Conservation (phyloP, 768 basidiomycete genomes). For the Daedaleopsis sinensis region DNA sequence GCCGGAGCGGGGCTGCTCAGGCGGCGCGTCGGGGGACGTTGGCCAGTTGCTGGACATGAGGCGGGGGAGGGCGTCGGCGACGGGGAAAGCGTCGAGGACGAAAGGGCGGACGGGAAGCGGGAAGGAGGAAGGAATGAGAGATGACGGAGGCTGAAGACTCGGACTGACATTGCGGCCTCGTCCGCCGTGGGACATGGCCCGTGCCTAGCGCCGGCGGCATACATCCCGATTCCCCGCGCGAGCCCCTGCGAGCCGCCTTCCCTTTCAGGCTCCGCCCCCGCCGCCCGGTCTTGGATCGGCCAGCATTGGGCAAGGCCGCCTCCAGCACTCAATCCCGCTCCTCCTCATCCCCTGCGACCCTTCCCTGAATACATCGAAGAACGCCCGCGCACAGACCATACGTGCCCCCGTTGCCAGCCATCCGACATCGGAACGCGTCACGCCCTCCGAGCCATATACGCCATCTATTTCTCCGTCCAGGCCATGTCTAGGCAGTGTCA, state of each 20-base stretch:
- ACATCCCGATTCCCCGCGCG: conserved; percentile 7
- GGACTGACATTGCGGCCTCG: conserved; percentile 1
- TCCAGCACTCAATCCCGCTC: no score
- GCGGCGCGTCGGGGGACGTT: conserved; percentile 20
- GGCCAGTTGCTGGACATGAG: conserved; percentile 14
- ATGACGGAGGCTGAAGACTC: neutral
- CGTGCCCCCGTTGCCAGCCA: neutral
- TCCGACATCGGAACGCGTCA: no score
- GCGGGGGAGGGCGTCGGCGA: neutral
- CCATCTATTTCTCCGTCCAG: no score
- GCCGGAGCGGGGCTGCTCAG: conserved; percentile 18
- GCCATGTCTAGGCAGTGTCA: no score
- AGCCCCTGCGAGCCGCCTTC: conserved; percentile 9
- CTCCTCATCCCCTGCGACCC: neutral
- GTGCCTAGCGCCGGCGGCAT: conserved; percentile 23
- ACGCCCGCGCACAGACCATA: neutral
- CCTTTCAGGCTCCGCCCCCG: conserved; percentile 30
- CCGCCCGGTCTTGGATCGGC: conserved; percentile 12
- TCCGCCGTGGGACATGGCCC: conserved; percentile 18
- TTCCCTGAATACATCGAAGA: neutral
- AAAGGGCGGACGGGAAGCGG: neutral
- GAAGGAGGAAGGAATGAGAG: neutral
- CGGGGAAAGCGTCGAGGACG: conserved; percentile 7
- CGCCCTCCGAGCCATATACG: no score
- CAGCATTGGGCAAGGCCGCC: neutral